Percentiles rank a stretch among this genome's conserved stretches.
phyloP scores from a whole-genome alignment of 192 early-diverging fungal genomes.

The Rhizoclosmatium globosum region DNA sequence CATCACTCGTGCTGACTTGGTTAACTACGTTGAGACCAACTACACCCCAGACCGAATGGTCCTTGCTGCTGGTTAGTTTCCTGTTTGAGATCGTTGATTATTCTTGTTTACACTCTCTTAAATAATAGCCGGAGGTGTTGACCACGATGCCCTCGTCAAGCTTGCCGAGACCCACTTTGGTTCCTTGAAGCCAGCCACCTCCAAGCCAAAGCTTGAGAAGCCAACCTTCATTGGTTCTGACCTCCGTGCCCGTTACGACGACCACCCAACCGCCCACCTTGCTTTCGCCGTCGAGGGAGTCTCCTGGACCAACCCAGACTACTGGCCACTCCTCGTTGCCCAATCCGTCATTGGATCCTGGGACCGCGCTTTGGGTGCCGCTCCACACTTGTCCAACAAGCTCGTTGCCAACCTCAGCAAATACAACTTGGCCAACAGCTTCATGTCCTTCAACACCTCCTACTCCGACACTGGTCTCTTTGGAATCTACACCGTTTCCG shows the following conservation, averaged over 20 bases:
- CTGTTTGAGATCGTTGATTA: neutral
- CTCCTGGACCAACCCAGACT: constrained; percentile 94
- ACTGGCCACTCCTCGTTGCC: constrained; percentile 94
- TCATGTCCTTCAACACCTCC: constrained; percentile 99
- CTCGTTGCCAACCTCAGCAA: constrained; percentile 85
- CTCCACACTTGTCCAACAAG: constrained; percentile 84
- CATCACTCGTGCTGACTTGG: constrained; percentile 85
- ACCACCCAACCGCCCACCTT: constrained; percentile 92
- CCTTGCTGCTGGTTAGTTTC: constrained; percentile 70
- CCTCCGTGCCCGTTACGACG: constrained; percentile 86
- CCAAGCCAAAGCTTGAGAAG: constrained; percentile 51
- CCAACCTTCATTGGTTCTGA: constrained; percentile 92
- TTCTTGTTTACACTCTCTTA: neutral
- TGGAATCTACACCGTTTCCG: constrained; percentile 92
- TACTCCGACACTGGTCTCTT: constrained; percentile 98
- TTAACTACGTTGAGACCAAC: constrained; percentile 90
- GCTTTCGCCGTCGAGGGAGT: constrained; percentile 97
- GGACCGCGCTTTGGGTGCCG: constrained; percentile 93
- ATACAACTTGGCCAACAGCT: constrained; percentile 91
- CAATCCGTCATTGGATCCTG: constrained; percentile 96
- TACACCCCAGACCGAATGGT: constrained; percentile 99
- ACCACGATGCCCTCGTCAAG: constrained; percentile 91
- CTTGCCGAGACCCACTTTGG: constrained; percentile 96
- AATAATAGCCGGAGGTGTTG: constrained; percentile 75
- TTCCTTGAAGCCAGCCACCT: constrained; percentile 68